phyloP scores from a whole-genome alignment of 345 rosid genomes.

The Abelmoschus esculentus region DNA sequence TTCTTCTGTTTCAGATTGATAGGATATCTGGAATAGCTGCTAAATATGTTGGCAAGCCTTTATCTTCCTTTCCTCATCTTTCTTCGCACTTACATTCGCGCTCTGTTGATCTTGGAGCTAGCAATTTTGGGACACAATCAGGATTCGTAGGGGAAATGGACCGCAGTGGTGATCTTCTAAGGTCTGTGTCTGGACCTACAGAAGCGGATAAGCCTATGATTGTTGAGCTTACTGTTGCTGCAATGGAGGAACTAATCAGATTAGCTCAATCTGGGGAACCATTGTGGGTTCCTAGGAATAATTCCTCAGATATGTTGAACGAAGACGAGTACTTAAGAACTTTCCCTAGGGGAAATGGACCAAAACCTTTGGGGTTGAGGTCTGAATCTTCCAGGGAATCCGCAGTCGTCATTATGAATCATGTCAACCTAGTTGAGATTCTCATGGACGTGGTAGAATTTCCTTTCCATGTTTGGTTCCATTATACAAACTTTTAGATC shows the following conservation, averaged over 20 bases:
- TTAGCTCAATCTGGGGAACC: slow-evolving; percentile 76
- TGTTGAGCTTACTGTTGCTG: slow-evolving; percentile 85
- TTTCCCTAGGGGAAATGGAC: slow-evolving; percentile 83
- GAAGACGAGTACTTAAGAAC: slow-evolving; percentile 81
- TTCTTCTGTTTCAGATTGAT: slow-evolving; percentile 44
- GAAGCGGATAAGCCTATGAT: slow-evolving; percentile 89
- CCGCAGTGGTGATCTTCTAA: slow-evolving; percentile 52
- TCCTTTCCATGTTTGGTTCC: not conserved
- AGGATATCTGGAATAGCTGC: slow-evolving; percentile 84
- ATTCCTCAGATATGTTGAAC: slow-evolving; percentile 41
- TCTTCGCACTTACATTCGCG: slow-evolving; percentile 46
- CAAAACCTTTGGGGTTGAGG: slow-evolving; percentile 59
- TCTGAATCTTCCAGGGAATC: slow-evolving; percentile 91
- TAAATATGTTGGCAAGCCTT: slow-evolving; percentile 77
- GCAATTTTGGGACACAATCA: slow-evolving; percentile 45
- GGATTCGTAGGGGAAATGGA: slow-evolving; percentile 70
- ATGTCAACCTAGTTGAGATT: slow-evolving; percentile 73
- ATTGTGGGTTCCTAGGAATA: slow-evolving; percentile 54
- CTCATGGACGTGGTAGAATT: slow-evolving; percentile 85
- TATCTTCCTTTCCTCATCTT: slow-evolving; percentile 40
- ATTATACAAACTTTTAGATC: not conserved
- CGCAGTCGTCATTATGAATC: slow-evolving; percentile 77
- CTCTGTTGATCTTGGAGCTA: slow-evolving; percentile 45
- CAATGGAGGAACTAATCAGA: slow-evolving; percentile 90
- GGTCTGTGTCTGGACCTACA: slow-evolving; percentile 52